These are phyloP conservation scores for Cladosporium phlei DNA, from an alignment of 2,329 filamentous ascomycete genomes.

Conservation along the genomic window DNA sequence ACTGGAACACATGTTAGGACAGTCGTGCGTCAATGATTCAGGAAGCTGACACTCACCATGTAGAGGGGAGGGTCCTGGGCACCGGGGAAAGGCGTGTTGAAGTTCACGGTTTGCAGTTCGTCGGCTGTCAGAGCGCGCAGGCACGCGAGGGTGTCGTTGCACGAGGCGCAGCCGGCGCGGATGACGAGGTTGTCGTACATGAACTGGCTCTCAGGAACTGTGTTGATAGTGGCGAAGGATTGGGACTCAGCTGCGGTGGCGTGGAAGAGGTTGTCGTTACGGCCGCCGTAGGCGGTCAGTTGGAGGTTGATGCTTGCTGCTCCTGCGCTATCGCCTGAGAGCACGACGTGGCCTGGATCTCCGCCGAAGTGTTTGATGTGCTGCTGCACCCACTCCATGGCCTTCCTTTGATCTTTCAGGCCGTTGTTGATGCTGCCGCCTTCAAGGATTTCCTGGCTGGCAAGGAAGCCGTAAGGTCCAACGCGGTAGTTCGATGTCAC, in stretches of 20 bases:
- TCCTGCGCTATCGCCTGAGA: constrained; percentile 66
- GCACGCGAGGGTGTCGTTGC: constrained; percentile 44
- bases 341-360: constrained; percentile 60
- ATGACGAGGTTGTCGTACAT: constrained; percentile 48
- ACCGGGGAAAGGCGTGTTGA: constrained; percentile 44
- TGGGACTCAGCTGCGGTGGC: constrained; percentile 53
- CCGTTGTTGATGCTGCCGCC: constrained; percentile 61
- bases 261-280: constrained; percentile 47
- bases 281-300: constrained; percentile 51
- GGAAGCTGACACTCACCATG: too few relatives aligned
- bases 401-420: constrained; percentile 64
- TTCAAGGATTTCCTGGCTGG: constrained; percentile 49
- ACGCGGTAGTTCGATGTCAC: constrained; percentile 75
- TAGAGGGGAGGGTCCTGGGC: constrained; percentile 42
- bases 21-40: too few relatives aligned
- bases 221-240: constrained; percentile 48
- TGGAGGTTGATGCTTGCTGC: constrained; percentile 62
- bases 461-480: constrained; percentile 67
- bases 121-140: constrained; percentile 43
- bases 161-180: constrained; percentile 43
- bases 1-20: too few relatives aligned
- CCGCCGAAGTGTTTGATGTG: constrained; percentile 66
- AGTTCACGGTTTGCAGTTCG: constrained; percentile 43
- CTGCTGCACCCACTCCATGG: constrained; percentile 63
- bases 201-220: constrained; percentile 46